These are phyloP conservation scores for Solanum acaule DNA, from an alignment of 257 asterid genomes.

Conservation along the genomic window DNA sequence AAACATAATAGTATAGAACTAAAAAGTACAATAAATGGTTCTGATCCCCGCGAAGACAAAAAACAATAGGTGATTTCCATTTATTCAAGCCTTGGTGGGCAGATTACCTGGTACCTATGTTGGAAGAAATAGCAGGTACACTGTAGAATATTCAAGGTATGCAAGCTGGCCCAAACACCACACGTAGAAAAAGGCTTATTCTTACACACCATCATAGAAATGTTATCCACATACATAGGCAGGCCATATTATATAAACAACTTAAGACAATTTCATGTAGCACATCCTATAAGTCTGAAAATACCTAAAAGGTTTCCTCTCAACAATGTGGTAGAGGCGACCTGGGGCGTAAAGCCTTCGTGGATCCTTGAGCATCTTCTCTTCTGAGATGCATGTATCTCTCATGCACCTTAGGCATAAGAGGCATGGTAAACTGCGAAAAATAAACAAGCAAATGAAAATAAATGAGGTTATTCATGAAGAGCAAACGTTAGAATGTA, in stretches of 20 bases:
- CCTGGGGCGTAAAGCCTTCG: conserved; percentile 85
- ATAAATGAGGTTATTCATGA: neutral
- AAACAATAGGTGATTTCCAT: neutral
- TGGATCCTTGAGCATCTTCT: conserved; percentile 73
- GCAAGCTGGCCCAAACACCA: neutral
- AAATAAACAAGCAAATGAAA: neutral
- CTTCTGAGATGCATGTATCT: conserved; percentile 79
- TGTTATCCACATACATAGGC: neutral
- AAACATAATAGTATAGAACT: neutral
- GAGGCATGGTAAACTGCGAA: conserved; percentile 68
- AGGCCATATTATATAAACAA: neutral
- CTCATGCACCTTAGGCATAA: conserved; percentile 76
- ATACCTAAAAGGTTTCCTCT: conserved; percentile 78
- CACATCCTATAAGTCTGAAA: neutral
- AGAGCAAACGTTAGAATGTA: neutral
- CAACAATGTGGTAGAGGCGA: conserved; percentile 85
- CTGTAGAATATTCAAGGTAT: neutral
- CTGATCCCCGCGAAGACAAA: neutral
- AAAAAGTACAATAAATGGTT: neutral
- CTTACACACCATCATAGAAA: neutral
- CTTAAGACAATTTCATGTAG: neutral
- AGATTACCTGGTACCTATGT: neutral
- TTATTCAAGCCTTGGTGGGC: neutral
- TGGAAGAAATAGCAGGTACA: neutral
- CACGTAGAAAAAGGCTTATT: neutral